These are phyloP conservation scores for Trichoderma arundinaceum DNA, from an alignment of 2,329 filamentous ascomycete genomes.

Conservation along the genomic window DNA sequence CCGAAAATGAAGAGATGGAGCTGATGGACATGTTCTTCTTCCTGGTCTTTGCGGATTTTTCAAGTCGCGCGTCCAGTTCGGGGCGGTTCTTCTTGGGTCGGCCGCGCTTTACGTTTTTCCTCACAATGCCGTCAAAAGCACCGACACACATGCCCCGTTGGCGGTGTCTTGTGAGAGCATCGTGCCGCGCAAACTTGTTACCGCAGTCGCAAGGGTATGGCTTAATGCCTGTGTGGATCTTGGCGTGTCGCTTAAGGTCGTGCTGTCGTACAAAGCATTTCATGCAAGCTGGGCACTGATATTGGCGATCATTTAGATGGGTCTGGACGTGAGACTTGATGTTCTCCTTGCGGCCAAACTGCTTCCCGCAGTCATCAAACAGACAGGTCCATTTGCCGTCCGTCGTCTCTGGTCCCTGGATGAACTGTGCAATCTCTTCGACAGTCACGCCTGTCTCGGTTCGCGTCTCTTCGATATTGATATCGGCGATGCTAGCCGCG, in stretches of 20 bases:
- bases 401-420: constrained; percentile 71
- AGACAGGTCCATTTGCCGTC: constrained; percentile 81
- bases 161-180: constrained; percentile 90
- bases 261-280: constrained; percentile 98
- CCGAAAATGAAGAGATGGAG: constrained; percentile 61
- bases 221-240: constrained; percentile 96
- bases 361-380: constrained; percentile 81
- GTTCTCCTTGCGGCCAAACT: constrained; percentile 97
- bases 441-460: constrained; percentile 83
- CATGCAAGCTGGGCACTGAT: constrained; percentile 87
- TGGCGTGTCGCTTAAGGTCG: constrained; percentile 94
- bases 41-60: constrained; percentile 62
- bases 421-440: constrained; percentile 81
- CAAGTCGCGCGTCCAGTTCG: constrained; percentile 60
- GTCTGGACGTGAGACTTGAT: constrained; percentile 99
- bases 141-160: constrained; percentile 97
- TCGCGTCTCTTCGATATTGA: constrained; percentile 69
- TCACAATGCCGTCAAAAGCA: constrained; percentile 79
- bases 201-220: constrained; percentile 94
- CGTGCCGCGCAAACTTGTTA: constrained; percentile 92
- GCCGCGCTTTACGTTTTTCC: constrained; percentile 66
- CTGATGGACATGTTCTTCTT: constrained; percentile 60
- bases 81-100: constrained; percentile 67
- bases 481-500: constrained; percentile 64
- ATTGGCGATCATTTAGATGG: constrained; percentile 94